These are phyloP conservation scores for Hanseniaspora nectarophila DNA, from an alignment of 805 yeast genomes.

Conservation along the genomic window DNA sequence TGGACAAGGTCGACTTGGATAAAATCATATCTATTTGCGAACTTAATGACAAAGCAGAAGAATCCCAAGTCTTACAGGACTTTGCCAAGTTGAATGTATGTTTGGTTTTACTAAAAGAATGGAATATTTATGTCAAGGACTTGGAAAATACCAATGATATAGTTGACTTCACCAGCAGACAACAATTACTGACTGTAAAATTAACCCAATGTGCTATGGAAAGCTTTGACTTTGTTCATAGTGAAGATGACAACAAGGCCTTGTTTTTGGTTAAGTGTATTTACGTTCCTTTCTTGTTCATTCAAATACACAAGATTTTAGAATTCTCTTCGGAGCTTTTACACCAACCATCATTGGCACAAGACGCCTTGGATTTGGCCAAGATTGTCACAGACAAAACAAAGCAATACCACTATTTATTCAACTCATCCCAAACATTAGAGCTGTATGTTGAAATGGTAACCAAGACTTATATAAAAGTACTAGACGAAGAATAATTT, in stretches of 20 bases:
- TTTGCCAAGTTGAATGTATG: neutral
- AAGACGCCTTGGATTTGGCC: slow-evolving; percentile 48
- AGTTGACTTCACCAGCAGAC: slow-evolving; percentile 6
- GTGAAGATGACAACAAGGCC: slow-evolving; percentile 30
- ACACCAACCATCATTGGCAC: slow-evolving; percentile 35
- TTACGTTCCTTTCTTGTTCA: slow-evolving; percentile 62
- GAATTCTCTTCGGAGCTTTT: slow-evolving; percentile 32
- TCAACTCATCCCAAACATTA: slow-evolving; percentile 45
- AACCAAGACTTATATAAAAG: slow-evolving; percentile 34
- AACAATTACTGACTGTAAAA: slow-evolving; percentile 12
- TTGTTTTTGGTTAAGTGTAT: slow-evolving; percentile 47
- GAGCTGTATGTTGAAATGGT: slow-evolving; percentile 41
- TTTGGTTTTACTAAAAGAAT: slow-evolving; percentile 9
- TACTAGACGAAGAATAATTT: neutral
- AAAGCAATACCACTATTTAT: slow-evolving; percentile 48
- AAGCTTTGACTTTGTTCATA: neutral
- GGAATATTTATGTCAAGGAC: neutral
- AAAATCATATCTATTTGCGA: slow-evolving; percentile 16
- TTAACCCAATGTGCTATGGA: slow-evolving; percentile 5
- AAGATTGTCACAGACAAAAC: slow-evolving; percentile 57
- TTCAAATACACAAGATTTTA: slow-evolving; percentile 51
- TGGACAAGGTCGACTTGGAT: slow-evolving; percentile 38
- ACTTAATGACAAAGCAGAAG: slow-evolving; percentile 29
- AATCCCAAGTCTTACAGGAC: slow-evolving; percentile 10
- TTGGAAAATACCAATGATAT: neutral